Evolutionary conservation across 805 yeast species (phyloP).

Genomic region (Schwanniomyces vanrijiae): DNA sequence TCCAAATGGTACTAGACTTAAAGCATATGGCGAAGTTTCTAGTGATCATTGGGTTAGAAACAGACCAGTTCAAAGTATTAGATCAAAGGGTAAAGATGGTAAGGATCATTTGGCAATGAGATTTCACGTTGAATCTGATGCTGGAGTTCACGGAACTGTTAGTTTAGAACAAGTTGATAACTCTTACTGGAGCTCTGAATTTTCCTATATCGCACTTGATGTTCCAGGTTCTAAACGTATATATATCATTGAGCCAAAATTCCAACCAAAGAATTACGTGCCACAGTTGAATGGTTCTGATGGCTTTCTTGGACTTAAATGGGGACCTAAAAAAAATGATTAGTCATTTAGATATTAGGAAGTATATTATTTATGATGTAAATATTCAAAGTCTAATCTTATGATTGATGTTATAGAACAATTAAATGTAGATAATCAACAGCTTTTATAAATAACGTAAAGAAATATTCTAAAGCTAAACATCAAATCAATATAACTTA

Average conservation of each 20-base stretch:
- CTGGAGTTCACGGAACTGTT: slow-evolving; percentile 63
- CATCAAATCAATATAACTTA: neutral
- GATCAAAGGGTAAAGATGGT: slow-evolving; percentile 71
- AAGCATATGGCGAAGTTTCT: slow-evolving; percentile 77
- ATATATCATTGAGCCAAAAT: slow-evolving; percentile 65
- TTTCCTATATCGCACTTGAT: slow-evolving; percentile 72
- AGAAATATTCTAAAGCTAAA: too few species aligned
- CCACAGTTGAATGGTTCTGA: slow-evolving; percentile 36
- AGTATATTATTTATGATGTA: neutral
- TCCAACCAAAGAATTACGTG: slow-evolving; percentile 42
- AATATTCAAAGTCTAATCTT: neutral
- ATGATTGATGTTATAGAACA: neutral
- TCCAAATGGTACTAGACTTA: slow-evolving; percentile 56
- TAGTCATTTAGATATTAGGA: neutral
- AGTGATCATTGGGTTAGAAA: slow-evolving; percentile 84
- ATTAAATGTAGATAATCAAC: neutral
- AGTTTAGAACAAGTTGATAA: slow-evolving; percentile 78
- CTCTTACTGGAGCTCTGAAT: slow-evolving; percentile 63
- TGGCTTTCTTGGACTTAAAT: slow-evolving; percentile 78
- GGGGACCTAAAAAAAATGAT: slow-evolving; percentile 74
- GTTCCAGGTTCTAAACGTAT: slow-evolving; percentile 68
- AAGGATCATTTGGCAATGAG: slow-evolving; percentile 80
- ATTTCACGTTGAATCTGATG: slow-evolving; percentile 77
- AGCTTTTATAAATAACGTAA: too few species aligned
- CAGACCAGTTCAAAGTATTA: slow-evolving; percentile 73